A percentile compares a stretch with the other conserved stretches of the same genome.
phyloP scores from a whole-genome alignment of 805 yeast genomes.

The Yamadazyma takamatsuzukensis region DNA sequence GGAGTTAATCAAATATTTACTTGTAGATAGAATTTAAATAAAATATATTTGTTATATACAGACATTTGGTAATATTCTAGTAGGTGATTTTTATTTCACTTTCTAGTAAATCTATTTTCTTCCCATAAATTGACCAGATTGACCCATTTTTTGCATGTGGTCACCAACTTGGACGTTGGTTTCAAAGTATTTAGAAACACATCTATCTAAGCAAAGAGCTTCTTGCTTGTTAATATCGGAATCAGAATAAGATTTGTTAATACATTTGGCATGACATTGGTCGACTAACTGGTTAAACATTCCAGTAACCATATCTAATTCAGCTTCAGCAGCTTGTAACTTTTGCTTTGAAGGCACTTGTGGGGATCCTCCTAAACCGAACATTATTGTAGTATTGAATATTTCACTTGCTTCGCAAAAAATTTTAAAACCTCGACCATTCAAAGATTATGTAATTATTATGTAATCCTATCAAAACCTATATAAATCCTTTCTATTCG shows the following conservation, averaged over 20 bases:
- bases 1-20: slow-evolving; percentile 3
- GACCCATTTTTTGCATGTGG: slow-evolving; percentile 48
- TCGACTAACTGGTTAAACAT: slow-evolving; percentile 93
- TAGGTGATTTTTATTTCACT: not conserved
- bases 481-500: too few species aligned
- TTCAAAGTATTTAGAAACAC: slow-evolving; percentile 92
- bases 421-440: too few species aligned
- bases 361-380: slow-evolving; percentile 78
- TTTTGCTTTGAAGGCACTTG: slow-evolving; percentile 72
- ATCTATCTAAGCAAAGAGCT: slow-evolving; percentile 87
- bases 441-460: too few species aligned
- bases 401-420: too few species aligned
- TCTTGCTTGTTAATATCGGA: slow-evolving; percentile 77
- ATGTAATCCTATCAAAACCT: too few species aligned
- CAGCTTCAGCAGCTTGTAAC: slow-evolving; percentile 91
- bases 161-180: slow-evolving; percentile 95
- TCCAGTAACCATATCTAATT: slow-evolving; percentile 94
- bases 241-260: slow-evolving; percentile 59
- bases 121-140: slow-evolving; percentile 45
- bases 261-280: slow-evolving; percentile 86
- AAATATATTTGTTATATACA: slow-evolving; percentile 7
- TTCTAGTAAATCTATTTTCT: slow-evolving; percentile 11
- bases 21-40: slow-evolving; percentile 4
- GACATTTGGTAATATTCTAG: slow-evolving; percentile 1
- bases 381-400: slow-evolving; percentile 38